These are phyloP conservation scores for Phytophthora brassicae DNA, from an alignment of 352 stramenopile species.

Conservation along the genomic window DNA sequence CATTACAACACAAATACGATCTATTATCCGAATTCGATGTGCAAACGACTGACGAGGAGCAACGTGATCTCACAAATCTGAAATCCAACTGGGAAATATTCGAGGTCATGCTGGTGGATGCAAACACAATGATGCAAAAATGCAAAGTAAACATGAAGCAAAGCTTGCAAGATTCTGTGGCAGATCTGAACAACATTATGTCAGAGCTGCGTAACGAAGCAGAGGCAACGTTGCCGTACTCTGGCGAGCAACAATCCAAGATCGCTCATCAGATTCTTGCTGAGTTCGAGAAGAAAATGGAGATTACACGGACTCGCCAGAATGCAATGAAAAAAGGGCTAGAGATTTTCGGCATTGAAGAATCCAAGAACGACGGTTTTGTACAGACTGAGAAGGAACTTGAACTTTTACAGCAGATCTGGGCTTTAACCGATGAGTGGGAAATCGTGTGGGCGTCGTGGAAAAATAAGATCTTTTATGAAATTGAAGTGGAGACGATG, in stretches of 20 bases:
- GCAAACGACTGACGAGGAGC: conserved; percentile 86
- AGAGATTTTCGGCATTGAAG: conserved; percentile 92
- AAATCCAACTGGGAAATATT: conserved; percentile 84
- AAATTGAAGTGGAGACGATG: conserved; percentile 93
- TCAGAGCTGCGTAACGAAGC: conserved; percentile 76
- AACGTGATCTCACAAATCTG: conserved; percentile 68
- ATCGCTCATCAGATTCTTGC: conserved; percentile 62
- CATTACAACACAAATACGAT: conserved; percentile 87
- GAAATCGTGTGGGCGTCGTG: conserved; percentile 88
- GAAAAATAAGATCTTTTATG: conserved; percentile 91
- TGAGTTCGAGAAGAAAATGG: conserved; percentile 91
- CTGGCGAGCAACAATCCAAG: conserved; percentile 58
- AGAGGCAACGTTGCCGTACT: conserved; percentile 75
- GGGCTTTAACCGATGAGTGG: conserved; percentile 89
- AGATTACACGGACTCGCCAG: conserved; percentile 66
- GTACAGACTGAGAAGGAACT: conserved; percentile 88
- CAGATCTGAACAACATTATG: conserved; percentile 86
- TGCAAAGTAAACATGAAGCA: conserved; percentile 96
- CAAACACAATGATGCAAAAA: conserved; percentile 91
- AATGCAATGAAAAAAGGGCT: conserved; percentile 87
- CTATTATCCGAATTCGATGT: conserved; percentile 88
- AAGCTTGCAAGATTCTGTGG: conserved; percentile 91
- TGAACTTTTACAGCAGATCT: conserved; percentile 90
- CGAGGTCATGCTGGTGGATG: conserved; percentile 80
- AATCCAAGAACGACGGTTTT: conserved; percentile 87